Base-by-base conservation (phyloP, 176 grass and related monocot species). In the Saccharum officinarum region DNA sequence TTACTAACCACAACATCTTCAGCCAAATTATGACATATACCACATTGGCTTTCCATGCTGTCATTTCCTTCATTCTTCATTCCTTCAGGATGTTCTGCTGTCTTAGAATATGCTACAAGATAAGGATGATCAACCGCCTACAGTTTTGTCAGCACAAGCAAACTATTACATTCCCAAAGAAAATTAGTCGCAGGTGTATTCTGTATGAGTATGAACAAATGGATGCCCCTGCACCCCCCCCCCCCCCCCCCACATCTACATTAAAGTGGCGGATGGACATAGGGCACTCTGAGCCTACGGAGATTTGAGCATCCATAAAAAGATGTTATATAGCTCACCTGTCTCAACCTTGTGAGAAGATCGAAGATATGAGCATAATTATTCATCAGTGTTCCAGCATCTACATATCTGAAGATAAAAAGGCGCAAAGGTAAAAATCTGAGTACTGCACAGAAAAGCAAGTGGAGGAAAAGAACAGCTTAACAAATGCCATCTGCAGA, bases 311-410 rank as follows among this genome's bases (percentile, higher is more conserved):
- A 47, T n/a, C 31, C 36, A 78, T 55, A 66, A 46, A 31, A 3
- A 71, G 49, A 74, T 69, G 73, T 45, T 64, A 50, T 77, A 75
- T 38, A 66, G 41, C 62, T 76, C 83, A 96, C 97, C 93, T 99
- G 93, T 45, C 97, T 91, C 78, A 99, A 89, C 31, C 97, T 93
- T 59, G 93, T 94, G 67, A 99, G 96, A 22, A 98, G 97, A 84
- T 99, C 97, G 79, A 99, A 99, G 41, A 99, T 96, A 83, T 99
- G 92, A 16, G 97, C 97, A 73, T 94, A 99, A 67, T 99, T 99
- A 76, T 99, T 99, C 94, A 99, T 86, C 64, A 99, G 82, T 10
- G 93, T 96, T 79, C 97, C 93, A 89, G 97, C 92, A 17, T 31
- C 75, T 14, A 95, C 93, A 94, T 98, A 98, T 73, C 97, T 98